Base-by-base conservation (phyloP, 2,329 filamentous ascomycete genomes). In the Paecilomyces variotii region DNA sequence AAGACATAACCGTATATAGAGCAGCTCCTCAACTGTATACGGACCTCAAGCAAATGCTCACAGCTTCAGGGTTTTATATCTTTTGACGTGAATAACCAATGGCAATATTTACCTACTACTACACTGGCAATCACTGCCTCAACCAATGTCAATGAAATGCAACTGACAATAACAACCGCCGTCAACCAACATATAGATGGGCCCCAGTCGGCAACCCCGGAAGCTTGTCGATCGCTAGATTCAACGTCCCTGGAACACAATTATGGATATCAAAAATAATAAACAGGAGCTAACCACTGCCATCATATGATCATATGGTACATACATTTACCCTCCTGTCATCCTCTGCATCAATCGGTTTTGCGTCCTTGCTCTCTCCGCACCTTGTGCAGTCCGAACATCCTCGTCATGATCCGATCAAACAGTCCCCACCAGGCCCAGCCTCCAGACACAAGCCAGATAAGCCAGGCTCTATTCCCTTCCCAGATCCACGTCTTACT, bases 351-450 rank as follows among this genome's bases (percentile, higher is more conserved):
- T 26, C 12, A 52, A 14, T 52, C 50, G 50, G 50, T 19, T 52
- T 52, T 52, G 39, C 10, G 39, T 35, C 65, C 55, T 72, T 27
- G 66, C 73, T 53, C 68, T 74, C 50, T 49, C 14, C 49, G 14
- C 59, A 83, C 65, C 61, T 77, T 80, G 68, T 76, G 73, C 58
- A 84, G 65, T 61, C 78, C 76, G 69, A 84, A 84, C 70, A 79
- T 80, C n/a, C 72, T 71, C 25, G 73, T 74, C 64, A 84, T 77
- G n/a, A 73, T 65, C 56, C 66, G 68, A 53, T 80, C 79, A 59
- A 70, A 69, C 12, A 69, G 27, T 49, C 69, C 74, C 58, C 65
- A 63, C 70, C 70, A 72, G 1, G 81, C 79, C 67, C 82, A 75
- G 49, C 77, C 84, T 1, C 71, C 76, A 63, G 65, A 73, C 14